Evolutionary conservation across 192 early-diverging fungal species (phyloP), one percentile per base, ranked within the genome.

Genomic region (Coemansia sp.): DNA sequence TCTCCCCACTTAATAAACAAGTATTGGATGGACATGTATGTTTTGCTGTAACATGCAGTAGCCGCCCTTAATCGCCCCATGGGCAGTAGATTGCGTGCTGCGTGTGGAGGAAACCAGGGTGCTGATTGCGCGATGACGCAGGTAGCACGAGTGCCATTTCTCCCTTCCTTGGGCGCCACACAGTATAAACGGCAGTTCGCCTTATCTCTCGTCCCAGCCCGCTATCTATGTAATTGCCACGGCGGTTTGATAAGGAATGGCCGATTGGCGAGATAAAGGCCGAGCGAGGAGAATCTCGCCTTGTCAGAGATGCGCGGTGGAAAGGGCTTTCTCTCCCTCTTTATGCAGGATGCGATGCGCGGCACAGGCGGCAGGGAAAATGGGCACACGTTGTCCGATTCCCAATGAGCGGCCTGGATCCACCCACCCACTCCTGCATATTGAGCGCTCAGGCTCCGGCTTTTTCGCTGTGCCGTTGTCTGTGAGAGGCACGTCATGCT

Each of bases 281-380:
- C 54, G 54, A 57, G 31, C 54, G 16, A 16, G 3, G 53, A 31
- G 29, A 34, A 10, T 34, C 24, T 57, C 14, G 2, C 19, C 51
- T 31, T 31, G 54, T 3, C 14, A 31, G 29, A 33, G 16, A 54
- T 4, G 46, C 6, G 50, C 8, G 19, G 54, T 21, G 19, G 54
- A 24, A 48, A 6, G 46, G 44, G 17, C 46, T 21, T 21, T 48
- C 21, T 48, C 46, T 48, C 46, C 31, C 54, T 33, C 29, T 35
- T 57, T 57, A 57, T 57, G 54, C 54, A 57, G 29, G 54, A 31
- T 57, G 54, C 54, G 54, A 57, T 57, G 54, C 54, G 31, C 54
- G 31, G 54, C 54, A 33, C 31, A 16, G 6, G 54, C 54, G 31
- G 51, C 51, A 53, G 51, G 51, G 51, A 57, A 57, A 33, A 53